phyloP scores from a whole-genome alignment of 768 basidiomycete genomes.

The Ephemerocybe angulata region DNA sequence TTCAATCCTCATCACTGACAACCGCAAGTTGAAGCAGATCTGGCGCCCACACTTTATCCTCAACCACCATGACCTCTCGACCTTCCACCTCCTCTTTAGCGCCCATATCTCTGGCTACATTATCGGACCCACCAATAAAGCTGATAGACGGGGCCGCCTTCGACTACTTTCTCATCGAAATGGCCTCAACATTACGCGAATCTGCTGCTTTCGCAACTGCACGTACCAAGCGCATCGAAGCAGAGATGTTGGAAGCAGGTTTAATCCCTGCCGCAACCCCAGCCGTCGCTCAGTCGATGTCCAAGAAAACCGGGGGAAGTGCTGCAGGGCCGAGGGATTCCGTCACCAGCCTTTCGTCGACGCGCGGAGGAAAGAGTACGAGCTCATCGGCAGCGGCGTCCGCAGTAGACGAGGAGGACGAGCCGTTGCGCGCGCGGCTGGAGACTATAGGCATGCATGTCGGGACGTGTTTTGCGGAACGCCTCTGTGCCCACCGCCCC shows the following conservation, averaged over 20 bases:
- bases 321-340: conserved; percentile 32
- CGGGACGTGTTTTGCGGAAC: conserved; percentile 81
- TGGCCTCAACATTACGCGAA: conserved; percentile 67
- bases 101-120: conserved; percentile 35
- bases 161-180: conserved; percentile 86
- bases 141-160: conserved; percentile 65
- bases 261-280: conserved; percentile 54
- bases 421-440: conserved; percentile 61
- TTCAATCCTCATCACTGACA: neutral
- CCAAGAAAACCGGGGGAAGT: conserved; percentile 36
- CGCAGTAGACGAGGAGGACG: conserved; percentile 64
- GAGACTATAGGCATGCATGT: conserved; percentile 86
- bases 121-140: conserved; percentile 62
- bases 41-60: neutral
- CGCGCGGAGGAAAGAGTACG: conserved; percentile 19
- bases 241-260: conserved; percentile 77
- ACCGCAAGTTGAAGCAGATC: neutral
- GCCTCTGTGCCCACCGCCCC: conserved; percentile 70
- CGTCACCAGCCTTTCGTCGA: conserved; percentile 38
- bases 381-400: conserved; percentile 28
- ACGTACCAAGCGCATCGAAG: conserved; percentile 64
- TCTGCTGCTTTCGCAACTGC: conserved; percentile 72
- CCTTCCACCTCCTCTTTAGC: conserved; percentile 7
- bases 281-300: conserved; percentile 32
- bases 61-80: conserved; percentile 7